Percentiles rank a stretch among this genome's conserved stretches.
phyloP scores from a whole-genome alignment of 2,329 filamentous ascomycete species.

The Xylariaceae sp. region DNA sequence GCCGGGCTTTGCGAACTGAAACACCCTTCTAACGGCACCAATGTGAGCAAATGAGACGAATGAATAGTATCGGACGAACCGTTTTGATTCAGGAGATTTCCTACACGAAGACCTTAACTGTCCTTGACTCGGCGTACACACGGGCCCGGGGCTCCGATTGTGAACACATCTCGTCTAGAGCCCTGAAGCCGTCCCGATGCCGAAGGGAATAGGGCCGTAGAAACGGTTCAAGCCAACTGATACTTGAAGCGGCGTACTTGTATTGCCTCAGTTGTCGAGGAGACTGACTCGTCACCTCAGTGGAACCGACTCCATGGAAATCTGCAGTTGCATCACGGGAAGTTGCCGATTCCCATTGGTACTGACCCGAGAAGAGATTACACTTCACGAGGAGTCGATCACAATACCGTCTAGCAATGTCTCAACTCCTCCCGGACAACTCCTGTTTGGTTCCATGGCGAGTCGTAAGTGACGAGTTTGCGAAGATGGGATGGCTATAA shows the following conservation, averaged over 20 bases:
- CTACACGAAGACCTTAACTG: neutral
- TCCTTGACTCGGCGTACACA: too few species aligned
- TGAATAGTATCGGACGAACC: too few species aligned
- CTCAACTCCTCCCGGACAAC: too few species aligned
- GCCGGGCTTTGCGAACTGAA: neutral
- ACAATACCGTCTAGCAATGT: neutral
- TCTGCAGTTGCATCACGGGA: neutral
- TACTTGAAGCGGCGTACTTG: neutral
- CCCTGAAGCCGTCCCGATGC: too few species aligned
- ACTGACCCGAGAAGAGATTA: neutral
- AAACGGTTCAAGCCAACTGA: neutral
- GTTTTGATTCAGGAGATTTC: neutral
- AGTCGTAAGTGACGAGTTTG: neutral
- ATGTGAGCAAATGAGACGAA: neutral
- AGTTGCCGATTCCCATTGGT: conserved; percentile 4
- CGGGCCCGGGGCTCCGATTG: too few species aligned
- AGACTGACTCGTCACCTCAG: neutral
- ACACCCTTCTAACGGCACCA: neutral
- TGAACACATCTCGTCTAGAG: too few species aligned
- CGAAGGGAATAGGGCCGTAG: neutral
- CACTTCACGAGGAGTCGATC: neutral
- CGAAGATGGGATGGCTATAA: too few species aligned
- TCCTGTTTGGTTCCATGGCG: neutral
- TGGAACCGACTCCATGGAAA: neutral
- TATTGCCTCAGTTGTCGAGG: neutral